Percentiles rank a stretch among this genome's conserved stretches.
phyloP scores from a whole-genome alignment of 345 rosid species.

The Citrus mangshanensis region DNA sequence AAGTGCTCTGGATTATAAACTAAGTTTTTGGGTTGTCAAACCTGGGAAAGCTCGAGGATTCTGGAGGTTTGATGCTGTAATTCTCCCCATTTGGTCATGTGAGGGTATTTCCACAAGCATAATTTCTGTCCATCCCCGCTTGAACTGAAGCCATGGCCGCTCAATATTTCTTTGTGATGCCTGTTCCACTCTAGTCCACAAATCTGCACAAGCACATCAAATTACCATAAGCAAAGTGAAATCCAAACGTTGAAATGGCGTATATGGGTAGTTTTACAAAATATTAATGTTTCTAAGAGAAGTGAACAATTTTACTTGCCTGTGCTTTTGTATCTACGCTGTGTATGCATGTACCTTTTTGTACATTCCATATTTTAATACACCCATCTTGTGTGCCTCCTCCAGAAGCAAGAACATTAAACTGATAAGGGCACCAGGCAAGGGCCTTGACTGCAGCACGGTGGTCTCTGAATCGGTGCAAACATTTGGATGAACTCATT shows the following conservation, averaged over 20 bases:
- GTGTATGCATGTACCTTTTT: conserved; percentile 32
- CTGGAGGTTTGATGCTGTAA: conserved; percentile 30
- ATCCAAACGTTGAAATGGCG: not conserved
- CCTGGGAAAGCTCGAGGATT: conserved; percentile 46
- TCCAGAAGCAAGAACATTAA: conserved; percentile 53
- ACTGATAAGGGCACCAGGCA: conserved; percentile 56
- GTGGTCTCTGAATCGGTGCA: conserved; percentile 37
- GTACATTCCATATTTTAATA: conserved; percentile 43
- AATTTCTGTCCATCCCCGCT: conserved; percentile 24
- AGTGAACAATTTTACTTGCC: conserved; percentile 24
- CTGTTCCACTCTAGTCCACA: conserved; percentile 60
- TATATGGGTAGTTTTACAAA: not conserved
- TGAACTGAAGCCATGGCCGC: conserved; percentile 46
- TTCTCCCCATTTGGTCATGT: conserved; percentile 37
- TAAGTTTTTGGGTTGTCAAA: conserved; percentile 7
- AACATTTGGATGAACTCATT: conserved; percentile 41
- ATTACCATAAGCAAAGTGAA: not conserved
- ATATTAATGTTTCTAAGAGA: not conserved
- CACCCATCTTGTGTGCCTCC: conserved; percentile 51
- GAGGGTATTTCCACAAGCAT: conserved; percentile 55
- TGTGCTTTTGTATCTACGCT: conserved; percentile 40
- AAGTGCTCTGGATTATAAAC: no score
- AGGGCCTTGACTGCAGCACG: conserved; percentile 56
- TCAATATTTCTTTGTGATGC: conserved; percentile 54
- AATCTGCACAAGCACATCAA: conserved; percentile 24